Conservation (phyloP, 306 rosid species). For the Begonia loranthoides region DNA sequence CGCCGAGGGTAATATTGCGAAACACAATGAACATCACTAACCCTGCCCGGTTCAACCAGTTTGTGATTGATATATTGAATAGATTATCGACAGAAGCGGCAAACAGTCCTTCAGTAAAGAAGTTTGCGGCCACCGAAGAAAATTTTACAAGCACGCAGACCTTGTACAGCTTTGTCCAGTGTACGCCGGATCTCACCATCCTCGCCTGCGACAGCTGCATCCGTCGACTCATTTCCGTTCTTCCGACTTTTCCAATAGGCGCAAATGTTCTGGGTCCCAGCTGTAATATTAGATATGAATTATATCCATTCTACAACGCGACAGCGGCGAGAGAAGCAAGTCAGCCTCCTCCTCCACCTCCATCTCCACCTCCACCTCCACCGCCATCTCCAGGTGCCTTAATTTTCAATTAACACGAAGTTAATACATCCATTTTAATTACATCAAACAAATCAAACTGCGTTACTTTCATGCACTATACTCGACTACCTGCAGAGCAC, state of each 20-base stretch:
- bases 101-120: background rate
- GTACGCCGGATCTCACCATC: conserved; percentile 5
- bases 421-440: no score
- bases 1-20: rapidly evolving
- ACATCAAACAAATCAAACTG: no score
- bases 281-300: conserved; percentile 6
- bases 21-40: background rate
- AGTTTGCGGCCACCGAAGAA: background rate
- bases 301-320: background rate
- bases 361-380: background rate
- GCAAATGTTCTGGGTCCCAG: background rate
- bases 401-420: no score
- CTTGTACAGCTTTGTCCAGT: conserved; percentile 2
- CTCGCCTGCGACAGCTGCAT: background rate
- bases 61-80: background rate
- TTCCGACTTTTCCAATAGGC: background rate
- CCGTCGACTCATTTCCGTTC: background rate
- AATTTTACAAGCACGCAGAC: background rate
- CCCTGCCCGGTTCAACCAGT: background rate
- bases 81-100: background rate
- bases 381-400: background rate
- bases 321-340: background rate
- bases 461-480: no score
- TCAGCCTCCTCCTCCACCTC: background rate
- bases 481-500: no score